Conservation (phyloP, 2,329 filamentous ascomycete genomes). For the Didymellaceae sp. region DNA sequence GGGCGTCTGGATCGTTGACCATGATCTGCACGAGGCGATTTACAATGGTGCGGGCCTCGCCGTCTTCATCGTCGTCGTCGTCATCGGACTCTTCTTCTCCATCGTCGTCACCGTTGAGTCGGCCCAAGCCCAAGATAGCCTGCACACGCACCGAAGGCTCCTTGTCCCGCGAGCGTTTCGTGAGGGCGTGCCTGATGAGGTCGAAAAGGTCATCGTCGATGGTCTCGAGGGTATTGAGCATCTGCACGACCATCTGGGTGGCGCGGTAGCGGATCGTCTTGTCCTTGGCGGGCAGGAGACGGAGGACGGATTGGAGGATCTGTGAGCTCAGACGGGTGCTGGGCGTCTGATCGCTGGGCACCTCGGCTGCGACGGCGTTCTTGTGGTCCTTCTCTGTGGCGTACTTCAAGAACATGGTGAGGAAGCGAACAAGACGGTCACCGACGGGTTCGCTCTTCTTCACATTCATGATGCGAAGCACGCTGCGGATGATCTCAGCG, state of each 20-base stretch:
- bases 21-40: slow-evolving; percentile 86
- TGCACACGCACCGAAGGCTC: slow-evolving; percentile 91
- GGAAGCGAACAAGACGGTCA: slow-evolving; percentile 83
- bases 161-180: slow-evolving; percentile 90
- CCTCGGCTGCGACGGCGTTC: slow-evolving; percentile 58
- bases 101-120: slow-evolving; percentile 74
- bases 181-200: slow-evolving; percentile 75
- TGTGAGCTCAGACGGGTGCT: slow-evolving; percentile 78
- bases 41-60: slow-evolving; percentile 71
- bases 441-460: slow-evolving; percentile 92
- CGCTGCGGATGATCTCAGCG: slow-evolving; percentile 80
- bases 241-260: slow-evolving; percentile 87
- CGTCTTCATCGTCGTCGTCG: slow-evolving; percentile 74
- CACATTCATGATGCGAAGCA: slow-evolving; percentile 80
- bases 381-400: slow-evolving; percentile 60
- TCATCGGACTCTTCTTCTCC: slow-evolving; percentile 62
- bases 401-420: slow-evolving; percentile 84
- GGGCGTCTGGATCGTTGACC: slow-evolving; percentile 92
- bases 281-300: slow-evolving; percentile 84
- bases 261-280: slow-evolving; percentile 89
- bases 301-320: slow-evolving; percentile 75
- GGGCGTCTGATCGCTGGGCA: slow-evolving; percentile 79
- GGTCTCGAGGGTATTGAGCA: slow-evolving; percentile 89
- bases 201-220: slow-evolving; percentile 93
- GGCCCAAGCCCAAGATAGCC: slow-evolving; percentile 86